phyloP scores from a whole-genome alignment of 768 basidiomycete species.

The Crassisporium funariophilum region DNA sequence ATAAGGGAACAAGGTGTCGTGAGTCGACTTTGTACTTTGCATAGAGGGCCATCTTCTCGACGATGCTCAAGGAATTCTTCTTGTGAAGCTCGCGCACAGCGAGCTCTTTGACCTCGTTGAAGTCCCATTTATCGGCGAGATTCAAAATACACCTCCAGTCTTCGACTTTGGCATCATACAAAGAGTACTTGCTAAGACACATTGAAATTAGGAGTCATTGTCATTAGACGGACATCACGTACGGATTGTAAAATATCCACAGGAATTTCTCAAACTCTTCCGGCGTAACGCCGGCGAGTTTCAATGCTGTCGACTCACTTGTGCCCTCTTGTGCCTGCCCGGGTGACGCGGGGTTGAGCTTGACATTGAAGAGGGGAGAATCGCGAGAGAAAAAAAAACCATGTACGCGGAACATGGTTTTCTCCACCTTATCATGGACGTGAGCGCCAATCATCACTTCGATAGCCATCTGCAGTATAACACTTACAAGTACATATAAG shows the following conservation, averaged over 20 bases:
- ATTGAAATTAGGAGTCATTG: too few relatives aligned
- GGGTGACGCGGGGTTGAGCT: conserved; percentile 32
- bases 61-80: conserved; percentile 46
- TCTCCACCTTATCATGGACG: too few relatives aligned
- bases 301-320: conserved; percentile 44
- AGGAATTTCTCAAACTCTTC: conserved; percentile 48
- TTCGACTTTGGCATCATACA: conserved; percentile 49
- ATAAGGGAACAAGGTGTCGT: conserved; percentile 54
- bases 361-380: conserved; percentile 45
- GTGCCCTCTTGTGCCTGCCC: conserved; percentile 35
- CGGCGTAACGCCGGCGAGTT: conserved; percentile 40
- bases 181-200: conserved; percentile 58
- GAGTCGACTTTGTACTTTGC: conserved; percentile 50
- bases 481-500: background rate
- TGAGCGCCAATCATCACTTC: too few relatives aligned
- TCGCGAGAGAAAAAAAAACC: conserved; percentile 56
- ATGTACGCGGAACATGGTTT: conserved; percentile 51
- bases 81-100: conserved; percentile 61
- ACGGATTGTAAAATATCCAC: conserved; percentile 62
- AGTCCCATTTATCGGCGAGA: conserved; percentile 59
- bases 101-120: conserved; percentile 56
- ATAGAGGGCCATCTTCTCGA: conserved; percentile 49
- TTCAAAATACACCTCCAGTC: conserved; percentile 62
- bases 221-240: too few relatives aligned
- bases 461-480: too few relatives aligned